Evolutionary conservation across 495 filamentous ascomycete species (phyloP).

Genomic region (Staphylotrichum longicolle): DNA sequence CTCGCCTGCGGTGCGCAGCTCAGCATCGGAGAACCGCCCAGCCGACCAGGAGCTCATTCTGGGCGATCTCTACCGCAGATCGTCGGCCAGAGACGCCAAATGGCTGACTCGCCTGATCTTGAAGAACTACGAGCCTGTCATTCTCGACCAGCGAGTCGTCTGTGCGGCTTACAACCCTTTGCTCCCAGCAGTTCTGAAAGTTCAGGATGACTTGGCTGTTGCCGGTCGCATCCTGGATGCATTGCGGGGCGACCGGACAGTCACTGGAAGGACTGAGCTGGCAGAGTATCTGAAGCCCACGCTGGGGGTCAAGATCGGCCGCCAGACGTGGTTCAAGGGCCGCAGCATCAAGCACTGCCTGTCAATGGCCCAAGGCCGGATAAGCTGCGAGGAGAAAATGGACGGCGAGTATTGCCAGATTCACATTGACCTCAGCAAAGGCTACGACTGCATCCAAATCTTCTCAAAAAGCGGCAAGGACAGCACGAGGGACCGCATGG

Average conservation of each 20-base stretch:
- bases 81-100: slow-evolving; percentile 73
- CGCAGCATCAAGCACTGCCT: slow-evolving; percentile 73
- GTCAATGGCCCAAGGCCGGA: slow-evolving; percentile 56
- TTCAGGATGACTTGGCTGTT: slow-evolving; percentile 55
- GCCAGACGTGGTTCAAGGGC: slow-evolving; percentile 70
- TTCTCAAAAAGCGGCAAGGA: slow-evolving; percentile 93
- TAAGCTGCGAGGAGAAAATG: slow-evolving; percentile 79
- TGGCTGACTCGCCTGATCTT: slow-evolving; percentile 84
- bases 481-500: slow-evolving; percentile 66
- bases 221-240: slow-evolving; percentile 35
- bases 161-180: slow-evolving; percentile 55
- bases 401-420: slow-evolving; percentile 90
- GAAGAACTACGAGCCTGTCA: slow-evolving; percentile 67
- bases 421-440: slow-evolving; percentile 67
- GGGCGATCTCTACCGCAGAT: slow-evolving; percentile 54
- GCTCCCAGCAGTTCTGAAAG: slow-evolving; percentile 61
- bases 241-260: slow-evolving; percentile 21
- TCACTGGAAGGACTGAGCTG: slow-evolving; percentile 27
- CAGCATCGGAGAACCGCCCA: slow-evolving; percentile 35
- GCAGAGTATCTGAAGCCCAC: slow-evolving; percentile 52
- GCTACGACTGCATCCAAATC: slow-evolving; percentile 60
- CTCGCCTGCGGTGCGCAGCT: slow-evolving; percentile 57
- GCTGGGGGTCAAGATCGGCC: slow-evolving; percentile 71
- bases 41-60: slow-evolving; percentile 49
- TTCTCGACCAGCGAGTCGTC: slow-evolving; percentile 44